Base-by-base conservation (phyloP, 129 eudicot genomes). In the Arctium lappa region DNA sequence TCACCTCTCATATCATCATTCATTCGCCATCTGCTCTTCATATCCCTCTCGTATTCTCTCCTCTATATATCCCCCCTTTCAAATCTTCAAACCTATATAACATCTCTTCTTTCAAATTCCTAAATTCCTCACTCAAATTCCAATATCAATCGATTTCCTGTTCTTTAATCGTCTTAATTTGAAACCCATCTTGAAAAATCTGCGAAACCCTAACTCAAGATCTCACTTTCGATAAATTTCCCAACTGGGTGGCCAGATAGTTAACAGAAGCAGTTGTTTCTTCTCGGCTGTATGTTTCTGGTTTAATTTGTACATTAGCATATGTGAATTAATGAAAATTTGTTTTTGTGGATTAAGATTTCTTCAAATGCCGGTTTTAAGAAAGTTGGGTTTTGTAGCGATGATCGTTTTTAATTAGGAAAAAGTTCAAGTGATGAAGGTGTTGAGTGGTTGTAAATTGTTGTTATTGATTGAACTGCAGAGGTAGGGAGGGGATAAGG, bases 31-130 rank as follows among this genome's bases (percentile, higher is more conserved):
- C 40, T 33, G n/a, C 78, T 44, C 39, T 31, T 37, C 16, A 22
- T 22, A 32, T 5, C 22, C 56, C 31, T 11, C 50, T 18, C 7
- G 48, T 10, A 33, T 33, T 33, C 36, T 46, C 56, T 46, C 56
- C 16, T 42, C 78, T 74, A 74, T 74, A 74, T 74, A 74, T 39
- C 53, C 63, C 63, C 63, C 62, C 63, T 70, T 33, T 38, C 31
- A 74, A 40, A 36, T 44, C 22, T 29, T 29, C 15, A 7, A 4
- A 7, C 9, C 56, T 40, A 73, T 73, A 39, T 73, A 73, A 73
- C 53, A 73, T 73, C 77, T 40, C 62, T 48, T 74, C 63, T 42
- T 74, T 74, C 63, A 74, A 74, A 74, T 74, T 40, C 62, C 78
- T 8, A 18, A 70, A 70, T 31, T 70, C 74, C 36, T 4, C 74